Percentiles rank a stretch among this genome's conserved stretches.
Conservation (phyloP, 2,329 filamentous ascomycete genomes). For the Pestalotiopsis sp. region DNA sequence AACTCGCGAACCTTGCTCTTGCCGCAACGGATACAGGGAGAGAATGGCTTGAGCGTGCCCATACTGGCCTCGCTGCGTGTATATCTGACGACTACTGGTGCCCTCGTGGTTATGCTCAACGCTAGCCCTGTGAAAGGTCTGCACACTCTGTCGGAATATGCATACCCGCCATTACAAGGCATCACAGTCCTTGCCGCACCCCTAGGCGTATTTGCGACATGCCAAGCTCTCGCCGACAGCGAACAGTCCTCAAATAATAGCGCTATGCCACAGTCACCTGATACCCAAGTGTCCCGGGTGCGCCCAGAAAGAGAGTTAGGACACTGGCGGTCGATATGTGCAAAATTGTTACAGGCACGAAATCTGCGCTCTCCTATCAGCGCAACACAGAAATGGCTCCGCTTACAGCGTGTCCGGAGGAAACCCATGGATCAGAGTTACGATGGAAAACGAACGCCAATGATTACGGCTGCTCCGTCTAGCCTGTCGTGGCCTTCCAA, state of each 20-base stretch:
- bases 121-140: conserved; percentile 52
- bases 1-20: conserved; percentile 57
- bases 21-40: conserved; percentile 31
- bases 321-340: conserved; percentile 53
- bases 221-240: conserved; percentile 37
- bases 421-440: conserved; percentile 43
- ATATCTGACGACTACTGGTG: conserved; percentile 59
- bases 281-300: conserved; percentile 50
- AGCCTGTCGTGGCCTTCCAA: conserved; percentile 57
- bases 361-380: conserved; percentile 48
- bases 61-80: conserved; percentile 54
- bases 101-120: conserved; percentile 51
- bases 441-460: conserved; percentile 44
- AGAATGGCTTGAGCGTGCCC: conserved; percentile 29
- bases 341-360: conserved; percentile 52
- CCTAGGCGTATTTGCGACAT: conserved; percentile 51
- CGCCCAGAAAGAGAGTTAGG: conserved; percentile 43
- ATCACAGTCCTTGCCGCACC: conserved; percentile 56
- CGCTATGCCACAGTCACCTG: conserved; percentile 52
- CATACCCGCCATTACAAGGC: conserved; percentile 42
- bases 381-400: conserved; percentile 49
- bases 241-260: conserved; percentile 36
- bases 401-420: conserved; percentile 49
- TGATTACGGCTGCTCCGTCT: conserved; percentile 36
- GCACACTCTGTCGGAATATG: conserved; percentile 46